Evolutionary conservation across 768 basidiomycete species (phyloP), one percentile per base, ranked within the genome.

Genomic region (Lentinula guzmanii): DNA sequence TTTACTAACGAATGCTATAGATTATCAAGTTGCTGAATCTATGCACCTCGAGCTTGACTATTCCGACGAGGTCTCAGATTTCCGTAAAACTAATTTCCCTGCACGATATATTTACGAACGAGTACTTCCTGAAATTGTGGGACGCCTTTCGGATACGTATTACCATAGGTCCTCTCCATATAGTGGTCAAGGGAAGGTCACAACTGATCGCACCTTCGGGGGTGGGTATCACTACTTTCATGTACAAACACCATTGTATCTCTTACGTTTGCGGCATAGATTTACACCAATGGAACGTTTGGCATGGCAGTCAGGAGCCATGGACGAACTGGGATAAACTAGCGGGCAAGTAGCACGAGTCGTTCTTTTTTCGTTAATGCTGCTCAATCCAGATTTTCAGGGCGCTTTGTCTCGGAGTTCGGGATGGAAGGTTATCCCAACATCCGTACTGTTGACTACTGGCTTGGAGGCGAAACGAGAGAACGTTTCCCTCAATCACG

Each of bases 251-350:
- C 45, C 16, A 10, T 35, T 11, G 58, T 39, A 28, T 28, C 9
- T 15, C 16, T 58, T 41, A 21, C n/a, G n/a, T 7, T n/a, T 13
- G 4, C 4, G 15, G 15, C 16, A 15, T 56, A 9, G 96, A 98
- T 74, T 75, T 95, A 31, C 95, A 97, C 69, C 94, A 97, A 72
- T 96, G 93, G 91, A 70, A 67, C 78, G 59, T 60, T n/a, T 60
- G 59, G 59, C 59, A 60, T 42, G 59, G 59, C 13, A 59, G 59
- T 39, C 59, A 60, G 24, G 48, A 60, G 18, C 86, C 93, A 0
- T 98, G 95, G 91, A 86, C 90, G 64, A 91, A 95, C 62, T 98
- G 95, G 93, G 93, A 96, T 67, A 84, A 83, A 52, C 80, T 98
- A 15, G 80, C 90, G 0, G 95, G 94, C 43, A 31, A 58, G 48